phyloP scores from a whole-genome alignment of 2,329 filamentous ascomycete species.

The Xenoacremonium recifei region DNA sequence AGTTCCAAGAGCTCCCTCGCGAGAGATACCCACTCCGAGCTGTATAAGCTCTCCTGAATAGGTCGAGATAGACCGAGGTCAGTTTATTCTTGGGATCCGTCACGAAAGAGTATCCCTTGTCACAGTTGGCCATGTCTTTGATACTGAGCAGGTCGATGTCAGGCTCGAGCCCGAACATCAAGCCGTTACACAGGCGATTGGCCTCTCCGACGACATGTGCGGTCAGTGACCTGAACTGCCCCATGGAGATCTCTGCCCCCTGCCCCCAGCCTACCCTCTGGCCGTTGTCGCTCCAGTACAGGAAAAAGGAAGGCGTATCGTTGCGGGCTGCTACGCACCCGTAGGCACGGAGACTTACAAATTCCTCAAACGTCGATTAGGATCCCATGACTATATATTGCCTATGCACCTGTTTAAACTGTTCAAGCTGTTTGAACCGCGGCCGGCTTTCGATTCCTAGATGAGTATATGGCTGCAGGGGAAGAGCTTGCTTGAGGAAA shows the following conservation, averaged over 20 bases:
- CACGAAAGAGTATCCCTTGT: not conserved
- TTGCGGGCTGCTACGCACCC: not conserved
- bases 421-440: not conserved
- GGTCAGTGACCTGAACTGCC: not conserved
- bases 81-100: not conserved
- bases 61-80: not conserved
- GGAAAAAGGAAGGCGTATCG: not conserved
- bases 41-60: not conserved
- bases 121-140: not conserved
- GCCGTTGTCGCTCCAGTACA: not conserved
- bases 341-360: not conserved
- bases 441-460: not conserved
- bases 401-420: not conserved
- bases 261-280: not conserved
- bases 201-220: not conserved
- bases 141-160: not conserved
- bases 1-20: not conserved
- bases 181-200: not conserved
- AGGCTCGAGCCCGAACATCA: not conserved
- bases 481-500: conserved; percentile 1
- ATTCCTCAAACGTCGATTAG: not conserved
- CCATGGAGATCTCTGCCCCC: not conserved
- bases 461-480: not conserved
- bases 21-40: not conserved
- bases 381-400: not conserved